Conservation (phyloP, 345 rosid genomes). For the Geranium rotundifolium region DNA sequence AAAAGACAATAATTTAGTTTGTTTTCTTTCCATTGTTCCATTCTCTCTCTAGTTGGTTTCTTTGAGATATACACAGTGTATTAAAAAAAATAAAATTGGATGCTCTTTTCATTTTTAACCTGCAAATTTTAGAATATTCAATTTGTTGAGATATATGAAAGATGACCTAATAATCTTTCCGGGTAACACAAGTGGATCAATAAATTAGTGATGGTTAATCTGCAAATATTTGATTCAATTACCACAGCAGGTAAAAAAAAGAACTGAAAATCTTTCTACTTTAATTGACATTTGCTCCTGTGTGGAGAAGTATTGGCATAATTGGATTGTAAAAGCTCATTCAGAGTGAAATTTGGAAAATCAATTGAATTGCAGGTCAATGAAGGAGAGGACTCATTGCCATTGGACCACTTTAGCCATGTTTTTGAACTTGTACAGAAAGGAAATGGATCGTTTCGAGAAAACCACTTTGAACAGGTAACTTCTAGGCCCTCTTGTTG, state of each 20-base stretch:
- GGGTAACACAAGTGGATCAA: no score
- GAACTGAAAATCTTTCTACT: background rate
- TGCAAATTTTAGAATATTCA: background rate
- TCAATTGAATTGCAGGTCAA: constrained; percentile 33
- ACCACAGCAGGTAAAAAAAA: no score
- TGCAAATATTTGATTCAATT: no score
- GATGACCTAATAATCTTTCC: no score
- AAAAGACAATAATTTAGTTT: background rate
- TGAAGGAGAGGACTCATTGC: constrained; percentile 61
- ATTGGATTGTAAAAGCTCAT: background rate
- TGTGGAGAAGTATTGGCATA: background rate
- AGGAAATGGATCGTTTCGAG: constrained; percentile 63
- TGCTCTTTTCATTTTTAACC: no score
- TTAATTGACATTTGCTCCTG: background rate
- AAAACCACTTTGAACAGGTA: constrained; percentile 65
- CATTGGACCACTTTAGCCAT: constrained; percentile 43
- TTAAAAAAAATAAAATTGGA: no score
- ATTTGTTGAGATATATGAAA: no score
- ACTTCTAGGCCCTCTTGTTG: background rate
- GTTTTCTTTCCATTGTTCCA: no score
- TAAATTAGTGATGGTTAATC: background rate
- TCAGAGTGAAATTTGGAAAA: background rate
- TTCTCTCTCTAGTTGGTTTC: no score
- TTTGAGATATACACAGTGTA: no score
- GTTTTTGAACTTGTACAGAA: constrained; percentile 52